phyloP scores from a whole-genome alignment of 768 basidiomycete species.

The Neoboletus magnificus region DNA sequence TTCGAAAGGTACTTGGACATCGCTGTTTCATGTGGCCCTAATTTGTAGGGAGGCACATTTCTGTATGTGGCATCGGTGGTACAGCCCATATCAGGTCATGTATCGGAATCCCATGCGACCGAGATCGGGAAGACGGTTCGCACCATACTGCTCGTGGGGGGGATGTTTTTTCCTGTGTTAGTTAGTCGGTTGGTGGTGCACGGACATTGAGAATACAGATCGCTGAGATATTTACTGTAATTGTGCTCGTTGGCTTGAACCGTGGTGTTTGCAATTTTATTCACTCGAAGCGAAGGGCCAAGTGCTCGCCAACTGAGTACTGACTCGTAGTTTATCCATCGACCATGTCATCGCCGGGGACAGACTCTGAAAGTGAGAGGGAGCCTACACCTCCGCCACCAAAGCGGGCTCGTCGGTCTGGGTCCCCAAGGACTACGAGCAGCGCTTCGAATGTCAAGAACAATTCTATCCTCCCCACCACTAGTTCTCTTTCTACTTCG shows the following conservation, averaged over 20 bases:
- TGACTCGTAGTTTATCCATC: slow-evolving; percentile 7
- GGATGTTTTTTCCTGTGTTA: slow-evolving; percentile 70
- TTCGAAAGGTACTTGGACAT: not conserved
- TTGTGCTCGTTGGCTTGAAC: not conserved
- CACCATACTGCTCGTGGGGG: slow-evolving; percentile 52
- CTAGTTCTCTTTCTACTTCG: slow-evolving; percentile 8
- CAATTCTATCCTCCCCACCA: slow-evolving; percentile 6
- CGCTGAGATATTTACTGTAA: not conserved
- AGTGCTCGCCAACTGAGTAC: not conserved
- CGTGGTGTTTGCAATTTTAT: not conserved
- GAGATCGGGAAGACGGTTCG: slow-evolving; percentile 47
- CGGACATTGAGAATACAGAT: slow-evolving; percentile 36
- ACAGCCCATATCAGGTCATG: slow-evolving; percentile 64
- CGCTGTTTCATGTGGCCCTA: not conserved
- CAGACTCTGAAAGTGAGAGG: slow-evolving; percentile 28
- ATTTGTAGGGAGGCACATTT: slow-evolving; percentile 80
- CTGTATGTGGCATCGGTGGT: slow-evolving; percentile 91
- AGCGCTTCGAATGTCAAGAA: slow-evolving; percentile 26
- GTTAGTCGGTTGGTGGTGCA: slow-evolving; percentile 62
- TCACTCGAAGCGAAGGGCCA: not conserved
- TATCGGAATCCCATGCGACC: slow-evolving; percentile 31
- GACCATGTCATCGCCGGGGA: slow-evolving; percentile 28
- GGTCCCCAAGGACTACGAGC: slow-evolving; percentile 23
- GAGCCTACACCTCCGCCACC: slow-evolving; percentile 28
- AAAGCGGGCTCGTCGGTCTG: slow-evolving; percentile 39